Percentiles rank a stretch among this genome's conserved stretches.
Evolutionary conservation across 176 grass and related monocot species (phyloP).

Genomic region (Phragmites australis): DNA sequence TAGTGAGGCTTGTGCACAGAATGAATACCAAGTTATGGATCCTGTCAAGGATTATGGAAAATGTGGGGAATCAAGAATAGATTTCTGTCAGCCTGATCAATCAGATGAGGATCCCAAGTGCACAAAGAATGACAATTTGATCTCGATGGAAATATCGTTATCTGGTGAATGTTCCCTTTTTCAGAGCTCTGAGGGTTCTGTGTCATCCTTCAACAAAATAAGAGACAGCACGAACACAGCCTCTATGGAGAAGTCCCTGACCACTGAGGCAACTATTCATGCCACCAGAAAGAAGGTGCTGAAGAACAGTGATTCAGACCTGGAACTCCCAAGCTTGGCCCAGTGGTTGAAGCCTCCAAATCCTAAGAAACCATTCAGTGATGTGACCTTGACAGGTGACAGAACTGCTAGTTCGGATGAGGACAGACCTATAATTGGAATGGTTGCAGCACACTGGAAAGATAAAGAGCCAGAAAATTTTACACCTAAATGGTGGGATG

Average conservation of each 20-base stretch:
- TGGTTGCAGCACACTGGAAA: conserved; percentile 88
- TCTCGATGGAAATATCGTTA: conserved; percentile 47
- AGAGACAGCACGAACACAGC: not conserved
- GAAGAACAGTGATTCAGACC: conserved; percentile 41
- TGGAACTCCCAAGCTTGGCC: conserved; percentile 60
- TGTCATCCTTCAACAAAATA: conserved; percentile 48
- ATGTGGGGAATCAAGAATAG: conserved; percentile 22
- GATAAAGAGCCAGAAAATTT: conserved; percentile 48
- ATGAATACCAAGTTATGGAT: conserved; percentile 31
- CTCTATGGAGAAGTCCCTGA: conserved; percentile 34
- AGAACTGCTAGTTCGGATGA: conserved; percentile 56
- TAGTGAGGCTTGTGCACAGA: conserved; percentile 13
- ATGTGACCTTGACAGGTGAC: conserved; percentile 43
- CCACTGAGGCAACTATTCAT: conserved; percentile 29
- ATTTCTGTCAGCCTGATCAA: conserved; percentile 24
- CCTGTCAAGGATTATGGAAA: not conserved
- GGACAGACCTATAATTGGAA: conserved; percentile 90
- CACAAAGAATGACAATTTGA: conserved; percentile 18
- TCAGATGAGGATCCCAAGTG: conserved; percentile 29
- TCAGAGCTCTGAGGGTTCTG: conserved; percentile 37
- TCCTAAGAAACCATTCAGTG: conserved; percentile 33
- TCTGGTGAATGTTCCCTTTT: conserved; percentile 53
- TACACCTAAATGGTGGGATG: conserved; percentile 66
- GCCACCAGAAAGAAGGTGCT: conserved; percentile 41
- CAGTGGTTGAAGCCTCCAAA: conserved; percentile 82